phyloP scores from a whole-genome alignment of 768 basidiomycete genomes.

The Kwoniella pini region DNA sequence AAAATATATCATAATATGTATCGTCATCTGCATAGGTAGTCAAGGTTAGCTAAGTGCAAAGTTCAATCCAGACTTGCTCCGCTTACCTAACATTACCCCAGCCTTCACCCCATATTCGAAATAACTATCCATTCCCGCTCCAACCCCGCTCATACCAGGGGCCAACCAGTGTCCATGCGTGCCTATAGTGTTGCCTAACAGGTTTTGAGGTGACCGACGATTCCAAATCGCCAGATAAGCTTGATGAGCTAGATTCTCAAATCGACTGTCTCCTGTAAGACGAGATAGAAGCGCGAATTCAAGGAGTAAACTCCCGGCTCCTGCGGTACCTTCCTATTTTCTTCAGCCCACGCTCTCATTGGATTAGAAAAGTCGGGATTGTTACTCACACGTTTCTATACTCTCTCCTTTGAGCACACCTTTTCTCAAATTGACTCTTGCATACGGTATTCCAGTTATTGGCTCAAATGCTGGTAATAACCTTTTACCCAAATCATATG shows the following conservation, averaged over 20 bases:
- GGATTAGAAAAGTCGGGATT: background rate
- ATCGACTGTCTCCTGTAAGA: constrained; percentile 82
- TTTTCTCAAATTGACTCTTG: constrained; percentile 80
- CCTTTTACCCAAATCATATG: constrained; percentile 80
- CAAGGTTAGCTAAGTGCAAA: background rate
- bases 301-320: constrained; percentile 86
- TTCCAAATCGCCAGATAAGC: constrained; percentile 96
- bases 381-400: constrained; percentile 72
- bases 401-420: constrained; percentile 77
- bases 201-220: constrained; percentile 74
- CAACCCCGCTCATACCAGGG: constrained; percentile 77
- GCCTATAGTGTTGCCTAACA: constrained; percentile 87
- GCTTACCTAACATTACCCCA: constrained; percentile 46
- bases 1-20: constrained; percentile 79
- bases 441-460: constrained; percentile 86
- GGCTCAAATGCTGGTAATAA: constrained; percentile 89
- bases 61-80: background rate
- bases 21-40: constrained; percentile 62
- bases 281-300: constrained; percentile 93
- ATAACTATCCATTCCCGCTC: constrained; percentile 94
- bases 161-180: constrained; percentile 74
- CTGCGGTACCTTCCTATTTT: constrained; percentile 70
- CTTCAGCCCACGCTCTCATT: background rate
- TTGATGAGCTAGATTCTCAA: constrained; percentile 81
- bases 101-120: constrained; percentile 64